Evolutionary conservation across 2,329 filamentous ascomycete genomes (phyloP), one percentile per base, ranked within the genome.

Genomic region (Microdochium paspali): DNA sequence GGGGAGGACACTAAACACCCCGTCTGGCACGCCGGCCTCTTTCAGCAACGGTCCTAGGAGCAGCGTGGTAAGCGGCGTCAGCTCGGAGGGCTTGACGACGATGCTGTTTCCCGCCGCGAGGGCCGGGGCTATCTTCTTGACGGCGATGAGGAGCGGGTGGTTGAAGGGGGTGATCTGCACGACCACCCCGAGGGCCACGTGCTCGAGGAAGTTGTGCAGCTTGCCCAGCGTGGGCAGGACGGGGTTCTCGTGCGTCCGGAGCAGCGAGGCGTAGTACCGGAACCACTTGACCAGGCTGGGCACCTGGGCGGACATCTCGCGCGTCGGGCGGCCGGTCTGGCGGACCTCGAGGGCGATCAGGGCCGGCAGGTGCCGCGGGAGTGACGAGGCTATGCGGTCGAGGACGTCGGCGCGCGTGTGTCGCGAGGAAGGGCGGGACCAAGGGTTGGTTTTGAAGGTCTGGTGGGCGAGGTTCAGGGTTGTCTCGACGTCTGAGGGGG

Each of bases 271-370:
- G 56, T 84, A 88, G 66, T 87, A 87, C 50, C 77, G 79, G 64
- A 87, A 80, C 84, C 84, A 87, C 40, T 79, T 77, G 1, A 80
- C 73, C 0, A 87, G 69, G 1, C 77, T 79, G 0, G 79, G 77
- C 4, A 84, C 76, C 59, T 87, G 84, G 1, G 83, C 82, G 44
- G 73, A 71, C 81, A 88, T 85, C 60, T 87, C 84, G 24, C 83
- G 78, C 24, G 84, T 68, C 0, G 79, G 78, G 1, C 84, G 78
- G 2, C 84, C 84, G 0, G 84, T 88, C 61, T 87, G 84, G 28
- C 62, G 67, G 7, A 84, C 80, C 61, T 88, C 84, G 3, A 85
- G 69, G 9, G 67, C 61, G 45, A 87, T 81, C 32, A 87, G 71
- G 1, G 66, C 61, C 0, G 76, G 70, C 1, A 87, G 67, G 7